Conservation (phyloP, 1,284 basidiomycete species). For the Ceratobasidium sp. region DNA sequence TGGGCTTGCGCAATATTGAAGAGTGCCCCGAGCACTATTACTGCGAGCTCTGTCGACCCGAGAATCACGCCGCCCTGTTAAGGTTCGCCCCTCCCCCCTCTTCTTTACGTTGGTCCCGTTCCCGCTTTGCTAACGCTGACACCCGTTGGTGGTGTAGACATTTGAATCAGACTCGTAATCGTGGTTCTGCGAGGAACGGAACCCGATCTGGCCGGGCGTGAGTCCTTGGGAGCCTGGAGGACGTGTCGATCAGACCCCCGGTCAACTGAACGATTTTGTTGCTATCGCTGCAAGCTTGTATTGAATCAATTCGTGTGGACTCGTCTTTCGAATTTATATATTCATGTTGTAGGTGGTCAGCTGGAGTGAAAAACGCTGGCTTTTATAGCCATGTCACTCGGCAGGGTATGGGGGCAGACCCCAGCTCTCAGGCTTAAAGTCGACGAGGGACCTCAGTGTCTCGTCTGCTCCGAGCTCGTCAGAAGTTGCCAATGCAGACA, state of each 20-base stretch:
- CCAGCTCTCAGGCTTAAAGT: slow-evolving; percentile 80
- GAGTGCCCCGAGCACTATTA: slow-evolving; percentile 87
- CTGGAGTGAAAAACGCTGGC: background rate
- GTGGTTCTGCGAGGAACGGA: background rate
- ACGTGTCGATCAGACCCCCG: slow-evolving; percentile 14
- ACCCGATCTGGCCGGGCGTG: slow-evolving; percentile 1
- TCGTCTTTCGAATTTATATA: background rate
- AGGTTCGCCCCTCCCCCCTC: slow-evolving; percentile 28
- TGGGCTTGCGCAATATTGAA: slow-evolving; percentile 91
- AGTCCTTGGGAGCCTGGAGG: background rate
- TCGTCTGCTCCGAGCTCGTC: slow-evolving; percentile 60
- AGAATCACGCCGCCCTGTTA: slow-evolving; percentile 78
- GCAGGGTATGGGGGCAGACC: slow-evolving; percentile 74
- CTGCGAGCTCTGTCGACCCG: slow-evolving; percentile 94
- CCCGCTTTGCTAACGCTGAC: slow-evolving; percentile 21
- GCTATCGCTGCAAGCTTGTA: background rate
- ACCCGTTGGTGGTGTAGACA: slow-evolving; percentile 7
- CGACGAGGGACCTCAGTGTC: slow-evolving; percentile 66
- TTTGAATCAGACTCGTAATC: slow-evolving; percentile 4
- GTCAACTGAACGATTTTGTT: background rate
- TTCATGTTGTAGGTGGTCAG: slow-evolving; percentile 4
- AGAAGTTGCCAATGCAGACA: slow-evolving; percentile 65
- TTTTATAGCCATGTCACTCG: background rate
- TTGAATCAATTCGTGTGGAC: slow-evolving; percentile 6
- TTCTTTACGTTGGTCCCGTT: background rate